Conservation (phyloP, 768 basidiomycete species). For the Amanita inopinata region DNA sequence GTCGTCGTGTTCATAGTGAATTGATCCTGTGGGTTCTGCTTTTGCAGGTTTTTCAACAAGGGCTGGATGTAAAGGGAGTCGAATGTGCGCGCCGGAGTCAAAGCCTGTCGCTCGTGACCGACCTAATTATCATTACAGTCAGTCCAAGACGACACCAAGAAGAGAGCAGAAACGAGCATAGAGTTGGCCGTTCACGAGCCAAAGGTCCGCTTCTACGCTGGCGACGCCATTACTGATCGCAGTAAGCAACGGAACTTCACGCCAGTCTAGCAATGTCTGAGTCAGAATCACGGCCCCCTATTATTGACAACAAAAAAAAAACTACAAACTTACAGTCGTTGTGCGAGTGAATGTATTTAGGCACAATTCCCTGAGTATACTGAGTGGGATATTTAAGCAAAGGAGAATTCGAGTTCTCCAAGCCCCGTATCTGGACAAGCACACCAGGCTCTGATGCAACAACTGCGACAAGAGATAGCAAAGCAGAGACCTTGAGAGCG, state of each 20-base stretch:
- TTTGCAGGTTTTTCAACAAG: conserved; percentile 28
- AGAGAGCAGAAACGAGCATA: conserved; percentile 20
- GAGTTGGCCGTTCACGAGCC: conserved; percentile 33
- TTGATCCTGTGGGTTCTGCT: conserved; percentile 30
- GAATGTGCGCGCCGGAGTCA: conserved; percentile 33
- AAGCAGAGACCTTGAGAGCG: background rate
- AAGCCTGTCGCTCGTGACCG: conserved; percentile 34
- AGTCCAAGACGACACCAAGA: background rate
- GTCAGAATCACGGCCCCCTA: background rate
- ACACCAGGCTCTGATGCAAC: conserved; percentile 2
- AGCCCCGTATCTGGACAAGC: conserved; percentile 8
- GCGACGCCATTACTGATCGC: conserved; percentile 39
- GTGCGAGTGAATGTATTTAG: conserved; percentile 42
- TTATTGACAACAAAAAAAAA: background rate
- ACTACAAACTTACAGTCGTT: conserved; percentile 34
- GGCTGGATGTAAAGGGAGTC: conserved; percentile 40
- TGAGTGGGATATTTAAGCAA: conserved; percentile 35
- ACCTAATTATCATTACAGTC: conserved; percentile 21
- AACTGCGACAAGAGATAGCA: background rate
- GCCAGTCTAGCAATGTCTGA: conserved; percentile 30
- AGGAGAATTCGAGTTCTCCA: conserved; percentile 27
- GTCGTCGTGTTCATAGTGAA: conserved; percentile 31
- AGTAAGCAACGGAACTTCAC: conserved; percentile 38
- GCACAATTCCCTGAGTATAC: conserved; percentile 37
- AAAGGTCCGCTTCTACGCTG: conserved; percentile 48